Percentiles rank a stretch among this genome's conserved stretches.
Conservation (phyloP, 352 stramenopile species). For the Globisporangium takayamanum region DNA sequence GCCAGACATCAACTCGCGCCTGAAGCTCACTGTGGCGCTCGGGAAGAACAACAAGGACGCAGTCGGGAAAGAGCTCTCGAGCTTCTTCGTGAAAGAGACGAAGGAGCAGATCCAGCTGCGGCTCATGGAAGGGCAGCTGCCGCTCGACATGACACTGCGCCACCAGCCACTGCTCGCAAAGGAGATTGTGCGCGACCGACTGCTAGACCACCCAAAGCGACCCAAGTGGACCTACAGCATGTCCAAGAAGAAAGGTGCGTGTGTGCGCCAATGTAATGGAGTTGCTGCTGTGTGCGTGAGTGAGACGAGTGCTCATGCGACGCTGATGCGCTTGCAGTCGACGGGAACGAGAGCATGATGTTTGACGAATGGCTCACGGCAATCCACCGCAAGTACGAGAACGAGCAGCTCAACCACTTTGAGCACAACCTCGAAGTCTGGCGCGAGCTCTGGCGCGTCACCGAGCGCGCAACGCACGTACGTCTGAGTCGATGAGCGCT, state of each 20-base stretch:
- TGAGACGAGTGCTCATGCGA: background rate
- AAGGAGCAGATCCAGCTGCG: conserved; percentile 84
- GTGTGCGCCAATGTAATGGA: background rate
- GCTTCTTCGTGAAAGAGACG: conserved; percentile 83
- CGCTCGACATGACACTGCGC: conserved; percentile 47
- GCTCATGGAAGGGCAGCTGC: conserved; percentile 76
- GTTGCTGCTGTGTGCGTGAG: background rate
- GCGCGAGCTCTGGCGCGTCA: conserved; percentile 84
- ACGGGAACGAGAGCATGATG: conserved; percentile 77
- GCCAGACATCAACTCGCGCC: conserved; percentile 49
- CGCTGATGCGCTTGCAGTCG: conserved; percentile 23
- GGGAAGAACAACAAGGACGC: conserved; percentile 80
- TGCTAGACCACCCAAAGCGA: conserved; percentile 69
- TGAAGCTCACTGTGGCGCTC: conserved; percentile 78
- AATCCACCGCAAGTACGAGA: conserved; percentile 81
- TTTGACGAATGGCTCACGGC: conserved; percentile 84
- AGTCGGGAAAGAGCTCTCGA: conserved; percentile 78
- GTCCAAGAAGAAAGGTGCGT: conserved; percentile 73
- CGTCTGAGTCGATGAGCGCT: background rate
- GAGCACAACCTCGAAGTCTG: conserved; percentile 85
- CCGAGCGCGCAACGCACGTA: conserved; percentile 74
- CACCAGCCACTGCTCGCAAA: conserved; percentile 49
- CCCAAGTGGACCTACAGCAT: conserved; percentile 74
- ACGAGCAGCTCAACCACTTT: conserved; percentile 81
- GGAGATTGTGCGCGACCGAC: conserved; percentile 49